A percentile compares a stretch with the other conserved stretches of the same genome.
Evolutionary conservation across 2,329 filamentous ascomycete genomes (phyloP).

Genomic region (Arthrobotrys entomopaga): DNA sequence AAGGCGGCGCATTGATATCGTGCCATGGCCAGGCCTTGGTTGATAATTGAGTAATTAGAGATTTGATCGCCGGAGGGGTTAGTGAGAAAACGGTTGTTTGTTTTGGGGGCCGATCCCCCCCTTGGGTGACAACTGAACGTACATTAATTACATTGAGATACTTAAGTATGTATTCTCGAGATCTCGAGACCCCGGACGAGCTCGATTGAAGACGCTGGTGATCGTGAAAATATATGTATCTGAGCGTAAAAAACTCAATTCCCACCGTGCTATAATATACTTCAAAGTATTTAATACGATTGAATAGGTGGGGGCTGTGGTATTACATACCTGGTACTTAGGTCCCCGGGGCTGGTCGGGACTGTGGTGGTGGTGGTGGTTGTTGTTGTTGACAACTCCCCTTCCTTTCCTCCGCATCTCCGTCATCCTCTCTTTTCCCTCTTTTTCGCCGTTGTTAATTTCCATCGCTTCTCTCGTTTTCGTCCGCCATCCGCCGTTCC

Average conservation of each 20-base stretch:
- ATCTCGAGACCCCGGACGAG: not conserved
- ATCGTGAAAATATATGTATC: too few species aligned
- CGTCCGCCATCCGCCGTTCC: not conserved
- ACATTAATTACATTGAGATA: too few species aligned
- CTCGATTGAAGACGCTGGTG: too few species aligned
- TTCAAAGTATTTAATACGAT: too few species aligned
- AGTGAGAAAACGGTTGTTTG: conserved; percentile 3
- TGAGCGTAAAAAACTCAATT: too few species aligned
- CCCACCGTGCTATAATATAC: too few species aligned
- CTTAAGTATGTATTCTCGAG: not conserved
- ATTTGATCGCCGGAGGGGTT: not conserved
- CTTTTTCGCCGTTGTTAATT: not conserved
- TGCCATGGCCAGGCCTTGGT: not conserved
- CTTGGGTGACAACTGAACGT: not conserved
- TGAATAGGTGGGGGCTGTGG: too few species aligned
- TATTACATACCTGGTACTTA: too few species aligned
- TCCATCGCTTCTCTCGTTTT: conserved; percentile 17
- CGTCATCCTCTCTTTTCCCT: conserved; percentile 8
- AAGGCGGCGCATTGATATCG: too few species aligned
- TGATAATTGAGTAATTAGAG: too few species aligned
- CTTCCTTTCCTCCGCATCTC: conserved; percentile 6
- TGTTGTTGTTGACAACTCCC: not conserved
- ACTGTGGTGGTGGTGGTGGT: conserved; percentile 9
- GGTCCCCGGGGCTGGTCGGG: conserved; percentile 32
- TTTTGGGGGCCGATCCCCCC: conserved; percentile 1